Evolutionary conservation across 2,329 filamentous ascomycete species (phyloP).

Genomic region (Venturiaceae sp.): DNA sequence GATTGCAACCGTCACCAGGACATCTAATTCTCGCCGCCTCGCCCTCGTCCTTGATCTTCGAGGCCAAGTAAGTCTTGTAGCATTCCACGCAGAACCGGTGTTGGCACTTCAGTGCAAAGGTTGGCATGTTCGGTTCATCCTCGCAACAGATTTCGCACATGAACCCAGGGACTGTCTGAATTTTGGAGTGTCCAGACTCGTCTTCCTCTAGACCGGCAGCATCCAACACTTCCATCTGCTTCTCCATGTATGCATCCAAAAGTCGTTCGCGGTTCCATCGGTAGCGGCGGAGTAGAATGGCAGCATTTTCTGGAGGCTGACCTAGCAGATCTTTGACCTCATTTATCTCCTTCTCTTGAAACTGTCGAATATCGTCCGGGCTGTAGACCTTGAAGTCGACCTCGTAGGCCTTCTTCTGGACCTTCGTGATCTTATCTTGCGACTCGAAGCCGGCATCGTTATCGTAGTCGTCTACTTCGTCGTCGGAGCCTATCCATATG

Average conservation of each 20-base stretch:
- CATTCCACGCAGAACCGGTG: constrained; percentile 91
- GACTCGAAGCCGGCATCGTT: constrained; percentile 50
- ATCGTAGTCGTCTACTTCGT: constrained; percentile 47
- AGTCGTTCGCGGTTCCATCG: constrained; percentile 95
- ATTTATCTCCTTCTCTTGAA: constrained; percentile 77
- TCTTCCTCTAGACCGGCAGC: constrained; percentile 69
- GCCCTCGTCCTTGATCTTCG: constrained; percentile 92
- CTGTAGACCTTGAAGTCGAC: constrained; percentile 75
- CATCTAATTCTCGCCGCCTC: constrained; percentile 94
- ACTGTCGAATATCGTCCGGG: constrained; percentile 69
- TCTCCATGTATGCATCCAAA: constrained; percentile 95
- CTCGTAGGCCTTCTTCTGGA: constrained; percentile 67
- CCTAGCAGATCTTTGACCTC: constrained; percentile 90
- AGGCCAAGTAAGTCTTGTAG: constrained; percentile 80
- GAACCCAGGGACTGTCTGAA: constrained; percentile 58
- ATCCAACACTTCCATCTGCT: constrained; percentile 68
- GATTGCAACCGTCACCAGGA: constrained; percentile 75
- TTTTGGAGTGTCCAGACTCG: constrained; percentile 31
- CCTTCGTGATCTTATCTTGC: constrained; percentile 63
- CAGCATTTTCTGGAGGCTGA: constrained; percentile 78
- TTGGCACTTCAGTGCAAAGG: constrained; percentile 90
- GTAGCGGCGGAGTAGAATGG: constrained; percentile 79
- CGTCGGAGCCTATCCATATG: constrained; percentile 33
- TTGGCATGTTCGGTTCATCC: constrained; percentile 64
- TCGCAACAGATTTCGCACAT: constrained; percentile 95